phyloP scores from a whole-genome alignment of 23 red algal genomes.

The Agarophyton chilense region DNA sequence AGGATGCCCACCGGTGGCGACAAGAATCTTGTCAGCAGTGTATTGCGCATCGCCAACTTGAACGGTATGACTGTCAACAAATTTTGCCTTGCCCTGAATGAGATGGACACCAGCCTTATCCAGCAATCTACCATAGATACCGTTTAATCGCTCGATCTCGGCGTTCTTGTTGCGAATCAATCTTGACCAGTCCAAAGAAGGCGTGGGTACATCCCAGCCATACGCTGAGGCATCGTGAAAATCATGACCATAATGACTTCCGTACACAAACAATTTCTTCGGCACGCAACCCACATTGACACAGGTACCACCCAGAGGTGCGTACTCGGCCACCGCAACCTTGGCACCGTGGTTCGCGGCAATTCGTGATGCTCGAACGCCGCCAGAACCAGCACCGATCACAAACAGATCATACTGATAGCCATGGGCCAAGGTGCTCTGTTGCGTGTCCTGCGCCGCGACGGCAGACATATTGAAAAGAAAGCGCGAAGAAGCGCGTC shows the following conservation, averaged over 20 bases:
- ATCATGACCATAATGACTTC: conserved; percentile 85
- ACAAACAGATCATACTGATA: conserved; percentile 98
- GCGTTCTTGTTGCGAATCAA: conserved; percentile 94
- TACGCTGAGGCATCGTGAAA: conserved; percentile 82
- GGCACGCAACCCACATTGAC: conserved; percentile 99
- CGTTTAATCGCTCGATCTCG: conserved; percentile 94
- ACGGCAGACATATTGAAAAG: conserved; percentile 2
- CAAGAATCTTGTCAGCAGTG: conserved; percentile 87
- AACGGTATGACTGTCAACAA: conserved; percentile 90
- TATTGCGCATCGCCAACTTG: conserved; percentile 54
- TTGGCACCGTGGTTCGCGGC: conserved; percentile 85
- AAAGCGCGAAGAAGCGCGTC: background rate
- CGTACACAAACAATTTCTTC: conserved; percentile 98
- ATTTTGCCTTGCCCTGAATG: conserved; percentile 57
- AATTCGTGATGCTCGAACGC: conserved; percentile 92
- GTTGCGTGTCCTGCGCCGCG: background rate
- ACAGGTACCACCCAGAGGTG: conserved; percentile 89
- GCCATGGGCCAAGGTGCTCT: conserved; percentile 38
- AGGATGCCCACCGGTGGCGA: conserved; percentile 84
- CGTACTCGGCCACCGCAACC: conserved; percentile 83
- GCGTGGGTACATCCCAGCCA: conserved; percentile 78
- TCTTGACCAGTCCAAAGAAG: conserved; percentile 78
- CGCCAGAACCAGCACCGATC: conserved; percentile 95
- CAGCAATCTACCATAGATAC: conserved; percentile 84
- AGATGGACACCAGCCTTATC: conserved; percentile 81